A percentile compares a stretch with the other conserved stretches of the same genome.
Evolutionary conservation across 768 basidiomycete species (phyloP).

Genomic region (Naganishia kalamii): DNA sequence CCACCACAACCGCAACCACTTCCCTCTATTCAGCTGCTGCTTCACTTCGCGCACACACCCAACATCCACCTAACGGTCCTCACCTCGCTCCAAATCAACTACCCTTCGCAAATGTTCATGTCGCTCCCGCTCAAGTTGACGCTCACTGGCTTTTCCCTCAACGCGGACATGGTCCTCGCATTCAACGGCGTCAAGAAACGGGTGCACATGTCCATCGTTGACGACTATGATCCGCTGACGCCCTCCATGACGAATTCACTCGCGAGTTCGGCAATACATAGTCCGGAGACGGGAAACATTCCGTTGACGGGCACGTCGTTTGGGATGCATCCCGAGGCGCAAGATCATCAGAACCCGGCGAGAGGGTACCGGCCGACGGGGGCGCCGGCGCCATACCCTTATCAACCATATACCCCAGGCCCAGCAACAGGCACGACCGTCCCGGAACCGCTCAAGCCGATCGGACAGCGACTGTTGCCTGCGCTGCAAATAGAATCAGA

Average conservation of each 20-base stretch:
- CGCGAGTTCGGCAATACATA: conserved; percentile 5
- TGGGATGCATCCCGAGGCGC: background rate
- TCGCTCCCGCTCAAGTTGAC: conserved; percentile 87
- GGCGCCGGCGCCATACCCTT: conserved; percentile 20
- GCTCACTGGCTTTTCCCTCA: conserved; percentile 80
- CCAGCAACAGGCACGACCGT: conserved; percentile 50
- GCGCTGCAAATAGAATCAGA: conserved; percentile 90
- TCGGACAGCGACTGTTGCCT: conserved; percentile 69
- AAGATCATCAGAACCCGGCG: background rate
- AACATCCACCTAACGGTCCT: conserved; percentile 81
- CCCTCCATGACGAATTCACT: conserved; percentile 50
- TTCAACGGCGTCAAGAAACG: conserved; percentile 77
- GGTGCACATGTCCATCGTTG: conserved; percentile 80
- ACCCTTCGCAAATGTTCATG: conserved; percentile 95
- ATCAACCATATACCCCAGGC: background rate
- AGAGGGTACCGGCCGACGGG: no score
- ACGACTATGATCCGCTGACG: conserved; percentile 78
- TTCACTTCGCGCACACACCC: conserved; percentile 77
- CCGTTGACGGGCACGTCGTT: conserved; percentile 5
- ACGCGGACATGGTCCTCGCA: conserved; percentile 80
- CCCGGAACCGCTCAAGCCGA: conserved; percentile 46
- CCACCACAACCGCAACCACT: conserved; percentile 49
- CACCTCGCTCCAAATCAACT: conserved; percentile 91
- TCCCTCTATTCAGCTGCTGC: conserved; percentile 71
- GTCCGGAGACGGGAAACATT: background rate